phyloP scores from a whole-genome alignment of 345 rosid species.

The Ailanthus altissimus region DNA sequence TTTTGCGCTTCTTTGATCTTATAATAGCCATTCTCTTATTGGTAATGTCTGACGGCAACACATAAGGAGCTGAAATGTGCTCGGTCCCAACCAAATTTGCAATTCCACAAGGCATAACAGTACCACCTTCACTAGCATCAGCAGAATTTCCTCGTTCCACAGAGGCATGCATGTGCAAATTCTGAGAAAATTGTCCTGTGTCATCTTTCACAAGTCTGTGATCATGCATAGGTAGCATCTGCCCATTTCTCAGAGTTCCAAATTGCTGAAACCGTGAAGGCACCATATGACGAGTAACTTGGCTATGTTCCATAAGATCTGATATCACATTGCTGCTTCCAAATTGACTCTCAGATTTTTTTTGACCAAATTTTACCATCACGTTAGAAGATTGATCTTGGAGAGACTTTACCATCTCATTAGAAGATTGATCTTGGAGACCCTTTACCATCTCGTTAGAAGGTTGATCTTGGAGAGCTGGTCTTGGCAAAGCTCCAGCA shows the following conservation, averaged over 20 bases:
- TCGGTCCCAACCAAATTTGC: constrained; percentile 18
- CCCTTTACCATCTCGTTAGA: too few species aligned
- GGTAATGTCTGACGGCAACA: constrained; percentile 20
- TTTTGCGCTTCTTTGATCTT: constrained; percentile 60
- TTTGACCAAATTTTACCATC: constrained; percentile 24
- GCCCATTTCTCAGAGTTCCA: constrained; percentile 48
- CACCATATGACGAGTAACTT: constrained; percentile 24
- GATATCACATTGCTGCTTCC: constrained; percentile 20
- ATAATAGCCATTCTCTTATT: constrained; percentile 22
- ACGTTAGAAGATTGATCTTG: constrained; percentile 26
- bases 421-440: too few species aligned
- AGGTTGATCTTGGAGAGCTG: too few species aligned
- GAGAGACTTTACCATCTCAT: constrained; percentile 1
- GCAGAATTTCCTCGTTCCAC: constrained; percentile 11
- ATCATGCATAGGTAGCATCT: constrained; percentile 32
- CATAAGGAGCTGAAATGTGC: constrained; percentile 17
- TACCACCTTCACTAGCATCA: constrained; percentile 25
- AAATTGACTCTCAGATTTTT: constrained; percentile 28
- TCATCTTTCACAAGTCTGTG: constrained; percentile 21
- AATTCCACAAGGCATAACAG: constrained; percentile 10
- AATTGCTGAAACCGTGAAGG: constrained; percentile 42
- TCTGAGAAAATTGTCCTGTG: constrained; percentile 19
- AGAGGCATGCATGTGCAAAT: constrained; percentile 14
- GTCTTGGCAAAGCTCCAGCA: constrained; percentile 19
- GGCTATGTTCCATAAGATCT: constrained; percentile 27